Conservation (phyloP, 2,329 filamentous ascomycete species). For the Alternaria ventricosa region DNA sequence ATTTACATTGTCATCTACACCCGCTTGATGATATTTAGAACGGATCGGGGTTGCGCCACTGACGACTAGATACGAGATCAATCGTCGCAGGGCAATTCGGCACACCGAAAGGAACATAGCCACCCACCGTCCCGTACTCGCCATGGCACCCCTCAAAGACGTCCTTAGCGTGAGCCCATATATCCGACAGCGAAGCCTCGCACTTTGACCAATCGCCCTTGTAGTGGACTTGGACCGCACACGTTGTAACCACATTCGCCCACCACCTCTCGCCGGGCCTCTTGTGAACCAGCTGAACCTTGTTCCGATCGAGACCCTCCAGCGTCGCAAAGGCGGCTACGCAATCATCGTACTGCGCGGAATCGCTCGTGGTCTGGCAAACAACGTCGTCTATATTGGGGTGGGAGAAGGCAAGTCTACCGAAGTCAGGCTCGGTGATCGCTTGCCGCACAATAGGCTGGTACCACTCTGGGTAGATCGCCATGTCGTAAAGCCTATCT, state of each 20-base stretch:
- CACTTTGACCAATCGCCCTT: background rate
- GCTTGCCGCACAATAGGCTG: no score
- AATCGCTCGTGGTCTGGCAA: background rate
- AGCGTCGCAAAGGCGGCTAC: background rate
- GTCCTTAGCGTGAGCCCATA: background rate
- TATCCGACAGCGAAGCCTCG: background rate
- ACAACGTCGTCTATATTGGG: background rate
- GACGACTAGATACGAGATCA: background rate
- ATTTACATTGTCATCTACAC: no score
- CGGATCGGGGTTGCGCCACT: background rate
- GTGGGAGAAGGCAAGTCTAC: background rate
- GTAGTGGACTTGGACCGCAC: background rate
- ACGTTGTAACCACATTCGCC: background rate
- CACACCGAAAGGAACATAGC: background rate
- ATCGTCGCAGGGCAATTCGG: background rate
- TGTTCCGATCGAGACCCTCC: background rate
- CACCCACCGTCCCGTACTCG: background rate
- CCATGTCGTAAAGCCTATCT: accelerated
- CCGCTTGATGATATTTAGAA: background rate
- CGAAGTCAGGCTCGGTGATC: no score
- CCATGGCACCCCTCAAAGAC: background rate
- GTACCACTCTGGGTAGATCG: background rate
- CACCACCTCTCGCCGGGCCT: background rate
- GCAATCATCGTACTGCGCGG: background rate
- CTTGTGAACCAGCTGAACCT: background rate